Evolutionary conservation across 306 rosid genomes (phyloP).

Genomic region (Oemleria cerasiformis): DNA sequence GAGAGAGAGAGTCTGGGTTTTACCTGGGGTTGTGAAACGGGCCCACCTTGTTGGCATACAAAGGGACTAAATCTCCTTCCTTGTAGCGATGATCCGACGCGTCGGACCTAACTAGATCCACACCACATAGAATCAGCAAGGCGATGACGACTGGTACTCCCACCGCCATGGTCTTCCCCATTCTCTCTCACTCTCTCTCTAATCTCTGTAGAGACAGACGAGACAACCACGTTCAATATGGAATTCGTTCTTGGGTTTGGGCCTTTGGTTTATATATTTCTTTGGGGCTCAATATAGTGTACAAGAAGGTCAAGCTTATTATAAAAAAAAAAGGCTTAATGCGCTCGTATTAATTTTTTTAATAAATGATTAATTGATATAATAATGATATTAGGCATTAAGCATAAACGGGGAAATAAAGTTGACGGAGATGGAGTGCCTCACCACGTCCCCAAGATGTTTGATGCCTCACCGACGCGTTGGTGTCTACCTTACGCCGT

Average conservation of each 20-base stretch:
- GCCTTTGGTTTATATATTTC: conserved; percentile 7
- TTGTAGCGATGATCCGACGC: conserved; percentile 44
- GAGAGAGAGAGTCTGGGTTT: not conserved
- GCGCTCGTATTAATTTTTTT: not conserved
- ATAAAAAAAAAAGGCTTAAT: too few relatives aligned
- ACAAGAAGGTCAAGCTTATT: not conserved
- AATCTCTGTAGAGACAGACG: not conserved
- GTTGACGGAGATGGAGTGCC: conserved; percentile 19
- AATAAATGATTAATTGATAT: not conserved
- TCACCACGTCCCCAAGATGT: not conserved
- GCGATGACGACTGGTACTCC: conserved; percentile 24
- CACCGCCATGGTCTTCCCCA: conserved; percentile 41
- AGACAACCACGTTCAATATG: not conserved
- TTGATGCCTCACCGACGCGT: conserved; percentile 17
- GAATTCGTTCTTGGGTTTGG: not conserved
- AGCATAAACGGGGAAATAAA: not conserved
- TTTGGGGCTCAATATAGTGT: not conserved
- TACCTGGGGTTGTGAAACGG: conserved; percentile 61
- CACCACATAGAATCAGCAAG: conserved; percentile 20
- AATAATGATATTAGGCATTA: not conserved
- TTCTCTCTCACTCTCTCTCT: conserved; percentile 9
- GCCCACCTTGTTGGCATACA: conserved; percentile 54
- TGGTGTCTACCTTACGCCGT: conserved; percentile 13
- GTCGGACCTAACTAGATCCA: conserved; percentile 34
- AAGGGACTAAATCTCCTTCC: conserved; percentile 44